A percentile compares a stretch with the other conserved stretches of the same genome.
phyloP scores from a whole-genome alignment of 495 filamentous ascomycete species.

The Lineolata rhizophorae region DNA sequence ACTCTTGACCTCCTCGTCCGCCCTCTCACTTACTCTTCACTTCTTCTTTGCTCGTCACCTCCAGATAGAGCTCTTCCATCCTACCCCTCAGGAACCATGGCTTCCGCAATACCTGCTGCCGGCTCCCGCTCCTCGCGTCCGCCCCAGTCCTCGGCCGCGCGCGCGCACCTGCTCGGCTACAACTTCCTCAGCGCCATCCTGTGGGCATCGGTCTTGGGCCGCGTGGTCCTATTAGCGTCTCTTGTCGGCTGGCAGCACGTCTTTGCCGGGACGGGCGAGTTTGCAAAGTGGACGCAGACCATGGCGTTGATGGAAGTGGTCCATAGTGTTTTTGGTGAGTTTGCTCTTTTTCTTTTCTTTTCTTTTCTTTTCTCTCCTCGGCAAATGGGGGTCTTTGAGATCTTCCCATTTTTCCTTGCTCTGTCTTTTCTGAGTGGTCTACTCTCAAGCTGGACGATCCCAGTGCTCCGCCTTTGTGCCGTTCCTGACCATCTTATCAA shows the following conservation, averaged over 20 bases:
- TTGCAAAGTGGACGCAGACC: constrained; percentile 61
- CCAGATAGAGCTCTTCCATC: too few species aligned
- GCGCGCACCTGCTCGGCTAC: too few species aligned
- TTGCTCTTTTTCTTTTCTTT: background rate
- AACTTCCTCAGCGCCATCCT: constrained; percentile 52
- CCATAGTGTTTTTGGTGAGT: constrained; percentile 47
- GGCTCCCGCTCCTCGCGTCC: too few species aligned
- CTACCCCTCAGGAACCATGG: too few species aligned
- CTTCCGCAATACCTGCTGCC: too few species aligned
- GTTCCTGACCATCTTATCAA: constrained; percentile 6
- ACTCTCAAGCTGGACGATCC: background rate
- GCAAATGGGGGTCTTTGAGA: background rate
- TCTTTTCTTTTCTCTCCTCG: background rate
- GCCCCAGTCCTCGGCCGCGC: too few species aligned
- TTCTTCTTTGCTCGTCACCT: too few species aligned
- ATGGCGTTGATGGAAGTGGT: constrained; percentile 61
- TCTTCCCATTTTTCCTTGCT: background rate
- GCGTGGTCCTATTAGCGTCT: constrained; percentile 25
- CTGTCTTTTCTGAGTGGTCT: background rate
- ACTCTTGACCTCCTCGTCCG: too few species aligned
- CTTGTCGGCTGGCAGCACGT: constrained; percentile 3
- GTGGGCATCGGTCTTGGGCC: constrained; percentile 51
- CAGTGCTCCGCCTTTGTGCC: background rate
- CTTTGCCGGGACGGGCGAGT: constrained; percentile 34
- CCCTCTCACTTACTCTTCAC: too few species aligned